phyloP scores from a whole-genome alignment of 352 stramenopile genomes.

The Phytophthora agathidicida region DNA sequence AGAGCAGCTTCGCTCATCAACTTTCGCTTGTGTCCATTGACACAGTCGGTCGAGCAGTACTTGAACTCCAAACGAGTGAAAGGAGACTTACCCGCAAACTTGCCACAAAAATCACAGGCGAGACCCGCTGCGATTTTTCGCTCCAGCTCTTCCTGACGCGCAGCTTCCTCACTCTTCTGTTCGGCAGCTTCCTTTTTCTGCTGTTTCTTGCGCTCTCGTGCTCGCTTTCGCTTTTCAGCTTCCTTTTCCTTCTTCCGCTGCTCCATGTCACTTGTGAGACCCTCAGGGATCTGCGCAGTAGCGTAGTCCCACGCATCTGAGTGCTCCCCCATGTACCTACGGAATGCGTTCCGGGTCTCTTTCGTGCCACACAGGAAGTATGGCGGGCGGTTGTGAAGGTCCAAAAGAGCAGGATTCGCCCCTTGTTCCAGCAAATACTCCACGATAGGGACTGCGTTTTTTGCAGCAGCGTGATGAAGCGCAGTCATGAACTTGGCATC shows the following conservation, averaged over 20 bases:
- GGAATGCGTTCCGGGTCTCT: constrained; percentile 92
- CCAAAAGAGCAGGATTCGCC: constrained; percentile 86
- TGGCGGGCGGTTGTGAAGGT: constrained; percentile 78
- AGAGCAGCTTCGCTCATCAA: constrained; percentile 93
- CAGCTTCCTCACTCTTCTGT: constrained; percentile 72
- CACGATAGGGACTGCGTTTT: constrained; percentile 50
- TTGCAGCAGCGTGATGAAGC: constrained; percentile 70
- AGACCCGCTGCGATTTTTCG: constrained; percentile 78
- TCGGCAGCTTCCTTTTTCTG: constrained; percentile 79
- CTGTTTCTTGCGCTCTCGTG: constrained; percentile 92
- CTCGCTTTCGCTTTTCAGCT: constrained; percentile 88
- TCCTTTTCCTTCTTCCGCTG: constrained; percentile 87
- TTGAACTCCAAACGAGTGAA: constrained; percentile 93
- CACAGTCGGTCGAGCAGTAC: constrained; percentile 95
- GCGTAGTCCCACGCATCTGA: constrained; percentile 85
- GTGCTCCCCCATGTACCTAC: constrained; percentile 82
- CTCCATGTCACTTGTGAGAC: constrained; percentile 81
- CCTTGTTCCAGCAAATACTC: constrained; percentile 81
- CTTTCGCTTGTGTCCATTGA: constrained; percentile 92
- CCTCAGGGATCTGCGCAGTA: constrained; percentile 72
- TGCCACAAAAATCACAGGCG: constrained; percentile 81
- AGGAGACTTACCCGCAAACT: constrained; percentile 85
- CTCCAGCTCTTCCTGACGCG: constrained; percentile 60
- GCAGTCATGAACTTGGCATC: constrained; percentile 80
- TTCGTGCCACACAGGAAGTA: constrained; percentile 93